phyloP scores from a whole-genome alignment of 2,329 filamentous ascomycete species.

The Amauroascus verrucosus region DNA sequence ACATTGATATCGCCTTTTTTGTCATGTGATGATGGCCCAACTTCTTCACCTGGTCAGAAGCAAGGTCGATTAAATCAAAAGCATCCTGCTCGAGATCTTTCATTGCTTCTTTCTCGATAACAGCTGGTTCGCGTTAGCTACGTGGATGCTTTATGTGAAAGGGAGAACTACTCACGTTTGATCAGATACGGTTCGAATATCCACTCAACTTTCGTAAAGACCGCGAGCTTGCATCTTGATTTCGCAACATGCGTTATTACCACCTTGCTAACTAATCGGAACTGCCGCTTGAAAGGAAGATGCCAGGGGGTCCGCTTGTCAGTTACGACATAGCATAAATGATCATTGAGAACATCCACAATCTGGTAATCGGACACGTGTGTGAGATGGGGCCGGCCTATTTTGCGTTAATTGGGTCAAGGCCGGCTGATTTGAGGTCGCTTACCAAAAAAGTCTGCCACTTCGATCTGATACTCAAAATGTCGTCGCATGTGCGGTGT shows the following conservation, averaged over 20 bases:
- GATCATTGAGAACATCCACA: conserved; percentile 72
- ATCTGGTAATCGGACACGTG: conserved; percentile 72
- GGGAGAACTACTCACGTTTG: conserved; percentile 28
- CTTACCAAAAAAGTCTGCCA: conserved; percentile 54
- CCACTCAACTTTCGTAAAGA: conserved; percentile 87
- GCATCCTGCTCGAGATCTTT: conserved; percentile 51
- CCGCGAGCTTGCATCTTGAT: conserved; percentile 79
- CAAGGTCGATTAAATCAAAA: conserved; percentile 41
- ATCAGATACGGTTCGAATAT: conserved; percentile 49
- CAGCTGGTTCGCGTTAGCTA: conserved; percentile 22
- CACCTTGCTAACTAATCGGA: conserved; percentile 77
- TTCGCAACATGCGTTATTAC: conserved; percentile 91
- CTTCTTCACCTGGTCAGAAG: conserved; percentile 40
- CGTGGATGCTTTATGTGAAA: background rate
- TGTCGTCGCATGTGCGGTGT: conserved; percentile 62
- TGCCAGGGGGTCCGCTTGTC: conserved; percentile 65
- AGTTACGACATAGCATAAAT: conserved; percentile 58
- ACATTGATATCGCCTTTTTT: conserved; percentile 41
- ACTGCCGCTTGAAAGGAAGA: conserved; percentile 66
- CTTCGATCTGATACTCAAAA: conserved; percentile 69
- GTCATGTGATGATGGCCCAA: conserved; percentile 39
- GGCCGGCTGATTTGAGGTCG: background rate
- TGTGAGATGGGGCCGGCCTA: conserved; percentile 43
- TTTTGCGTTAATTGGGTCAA: conserved; percentile 18
- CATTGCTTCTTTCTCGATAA: conserved; percentile 57